Evolutionary conservation across 2,329 filamentous ascomycete species (phyloP).

Genomic region (Cercospora janseana): DNA sequence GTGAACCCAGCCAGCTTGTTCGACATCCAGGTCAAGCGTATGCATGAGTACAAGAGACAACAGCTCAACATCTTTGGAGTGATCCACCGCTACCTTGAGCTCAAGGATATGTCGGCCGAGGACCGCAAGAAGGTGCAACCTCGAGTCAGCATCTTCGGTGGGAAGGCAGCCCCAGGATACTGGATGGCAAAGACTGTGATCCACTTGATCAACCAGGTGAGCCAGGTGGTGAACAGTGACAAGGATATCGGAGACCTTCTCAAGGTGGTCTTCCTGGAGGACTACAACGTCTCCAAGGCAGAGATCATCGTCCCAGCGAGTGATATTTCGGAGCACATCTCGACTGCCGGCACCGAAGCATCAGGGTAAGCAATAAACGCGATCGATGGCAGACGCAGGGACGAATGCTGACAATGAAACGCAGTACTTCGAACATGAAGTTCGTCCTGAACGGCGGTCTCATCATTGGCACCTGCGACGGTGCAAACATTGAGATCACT

Average conservation of each 20-base stretch:
- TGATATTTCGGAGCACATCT: constrained; percentile 97
- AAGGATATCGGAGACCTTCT: constrained; percentile 86
- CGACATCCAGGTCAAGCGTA: constrained; percentile 97
- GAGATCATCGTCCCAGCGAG: constrained; percentile 94
- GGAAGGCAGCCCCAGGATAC: constrained; percentile 96
- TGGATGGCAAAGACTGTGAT: constrained; percentile 99
- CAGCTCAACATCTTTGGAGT: constrained; percentile 99
- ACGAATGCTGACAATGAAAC: constrained; percentile 5
- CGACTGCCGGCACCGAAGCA: constrained; percentile 89
- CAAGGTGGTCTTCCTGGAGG: constrained; percentile 95
- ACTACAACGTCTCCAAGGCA: constrained; percentile 99
- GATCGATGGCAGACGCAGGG: background rate
- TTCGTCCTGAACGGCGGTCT: constrained; percentile 96
- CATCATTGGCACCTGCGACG: constrained; percentile 97
- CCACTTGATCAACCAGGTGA: constrained; percentile 91
- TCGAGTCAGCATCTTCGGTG: constrained; percentile 92
- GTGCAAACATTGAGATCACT: constrained; percentile 90
- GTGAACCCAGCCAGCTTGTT: constrained; percentile 89
- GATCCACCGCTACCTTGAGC: constrained; percentile 85
- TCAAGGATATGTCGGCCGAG: constrained; percentile 81
- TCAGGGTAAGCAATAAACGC: constrained; percentile 45
- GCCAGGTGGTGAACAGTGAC: constrained; percentile 86
- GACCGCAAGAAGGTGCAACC: constrained; percentile 83
- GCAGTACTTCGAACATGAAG: constrained; percentile 95
- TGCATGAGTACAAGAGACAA: constrained; percentile 94